phyloP scores from a whole-genome alignment of 2,329 filamentous ascomycete species.

The Colletotrichum sp. region DNA sequence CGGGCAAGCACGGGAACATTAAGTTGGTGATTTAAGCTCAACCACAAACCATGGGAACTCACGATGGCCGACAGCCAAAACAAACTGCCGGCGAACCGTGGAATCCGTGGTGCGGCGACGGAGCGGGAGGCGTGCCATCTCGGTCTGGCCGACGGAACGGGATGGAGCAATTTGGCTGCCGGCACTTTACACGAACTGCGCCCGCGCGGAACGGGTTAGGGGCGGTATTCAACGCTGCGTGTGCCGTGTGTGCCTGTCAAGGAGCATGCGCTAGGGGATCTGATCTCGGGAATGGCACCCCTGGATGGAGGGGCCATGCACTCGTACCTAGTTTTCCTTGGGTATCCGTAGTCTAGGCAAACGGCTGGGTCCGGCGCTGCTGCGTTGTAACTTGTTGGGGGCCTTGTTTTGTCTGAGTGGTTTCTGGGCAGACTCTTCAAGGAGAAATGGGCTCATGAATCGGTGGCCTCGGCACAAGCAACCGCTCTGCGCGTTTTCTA shows the following conservation, averaged over 20 bases:
- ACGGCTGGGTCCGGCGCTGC: not conserved
- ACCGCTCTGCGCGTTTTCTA: not conserved
- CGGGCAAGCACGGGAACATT: not conserved
- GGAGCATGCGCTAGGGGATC: not conserved
- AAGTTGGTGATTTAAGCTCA: not conserved
- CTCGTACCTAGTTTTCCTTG: no score
- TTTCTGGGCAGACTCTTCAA: not conserved
- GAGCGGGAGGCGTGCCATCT: not conserved
- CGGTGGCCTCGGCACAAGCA: not conserved
- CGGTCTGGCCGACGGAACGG: conserved; percentile 14
- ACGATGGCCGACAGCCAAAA: not conserved
- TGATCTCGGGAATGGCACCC: not conserved
- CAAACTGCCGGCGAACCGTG: not conserved
- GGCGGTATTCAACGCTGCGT: not conserved
- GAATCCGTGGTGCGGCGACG: not conserved
- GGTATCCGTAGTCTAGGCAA: no score
- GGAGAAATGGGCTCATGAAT: not conserved
- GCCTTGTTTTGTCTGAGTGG: not conserved
- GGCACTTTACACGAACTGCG: not conserved
- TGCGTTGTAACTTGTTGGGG: not conserved
- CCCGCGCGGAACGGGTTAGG: not conserved
- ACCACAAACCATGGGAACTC: not conserved
- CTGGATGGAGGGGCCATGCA: not conserved
- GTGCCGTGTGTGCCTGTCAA: not conserved
- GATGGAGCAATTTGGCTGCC: not conserved